Evolutionary conservation across 176 grass and related monocot species (phyloP).

Genomic region (Zoysia pacifica): DNA sequence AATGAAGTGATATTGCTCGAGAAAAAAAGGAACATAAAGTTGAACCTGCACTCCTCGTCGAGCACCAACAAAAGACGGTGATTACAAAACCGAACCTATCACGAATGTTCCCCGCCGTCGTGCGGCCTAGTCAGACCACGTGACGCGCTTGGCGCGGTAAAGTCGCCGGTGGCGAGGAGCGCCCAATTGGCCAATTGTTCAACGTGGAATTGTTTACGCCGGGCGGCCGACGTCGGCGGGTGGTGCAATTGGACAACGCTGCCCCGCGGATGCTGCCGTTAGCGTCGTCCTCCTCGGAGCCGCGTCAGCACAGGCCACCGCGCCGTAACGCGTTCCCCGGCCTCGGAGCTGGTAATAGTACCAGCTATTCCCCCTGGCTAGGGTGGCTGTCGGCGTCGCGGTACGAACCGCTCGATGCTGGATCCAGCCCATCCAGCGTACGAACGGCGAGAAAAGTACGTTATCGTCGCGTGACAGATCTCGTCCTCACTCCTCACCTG

Average conservation of each 20-base stretch:
- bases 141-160: not conserved
- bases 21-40: too few species aligned
- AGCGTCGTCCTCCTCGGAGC: not conserved
- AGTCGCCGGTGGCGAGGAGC: not conserved
- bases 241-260: not conserved
- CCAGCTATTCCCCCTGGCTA: too few species aligned
- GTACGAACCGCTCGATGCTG: not conserved
- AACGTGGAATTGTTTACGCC: conserved; percentile 14
- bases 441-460: not conserved
- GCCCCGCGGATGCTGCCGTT: not conserved
- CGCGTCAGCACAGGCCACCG: not conserved
- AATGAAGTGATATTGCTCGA: too few species aligned
- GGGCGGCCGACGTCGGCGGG: conserved; percentile 1
- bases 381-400: not conserved
- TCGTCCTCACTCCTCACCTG: not conserved
- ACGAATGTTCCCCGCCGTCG: not conserved
- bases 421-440: not conserved
- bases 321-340: not conserved
- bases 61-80: too few species aligned
- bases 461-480: not conserved
- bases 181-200: not conserved
- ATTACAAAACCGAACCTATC: too few species aligned
- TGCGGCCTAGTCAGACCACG: conserved; percentile 27
- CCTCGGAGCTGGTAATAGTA: too few species aligned
- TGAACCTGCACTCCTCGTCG: too few species aligned